These are phyloP conservation scores for Marasmius oreades DNA, from an alignment of 1,284 basidiomycete genomes.

Conservation along the genomic window DNA sequence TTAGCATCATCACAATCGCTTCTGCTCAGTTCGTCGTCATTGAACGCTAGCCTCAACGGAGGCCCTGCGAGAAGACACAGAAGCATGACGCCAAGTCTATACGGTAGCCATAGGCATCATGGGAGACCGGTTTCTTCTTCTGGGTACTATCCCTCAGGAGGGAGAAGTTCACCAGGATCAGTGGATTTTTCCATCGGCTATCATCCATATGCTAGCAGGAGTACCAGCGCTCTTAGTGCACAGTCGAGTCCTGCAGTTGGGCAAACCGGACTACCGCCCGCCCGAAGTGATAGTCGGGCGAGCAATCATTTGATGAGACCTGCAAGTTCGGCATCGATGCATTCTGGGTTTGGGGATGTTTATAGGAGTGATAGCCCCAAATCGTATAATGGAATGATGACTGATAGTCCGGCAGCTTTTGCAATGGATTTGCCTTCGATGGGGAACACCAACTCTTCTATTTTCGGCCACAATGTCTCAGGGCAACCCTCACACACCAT, in stretches of 20 bases:
- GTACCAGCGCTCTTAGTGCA: conserved; percentile 6
- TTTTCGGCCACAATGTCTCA: conserved; percentile 13
- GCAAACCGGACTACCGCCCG: conserved; percentile 14
- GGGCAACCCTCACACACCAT: background rate
- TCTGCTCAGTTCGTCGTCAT: conserved; percentile 3
- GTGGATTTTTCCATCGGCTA: conserved; percentile 1
- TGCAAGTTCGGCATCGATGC: conserved; percentile 11
- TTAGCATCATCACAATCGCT: background rate
- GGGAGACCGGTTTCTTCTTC: conserved; percentile 4
- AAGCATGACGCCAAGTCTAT: conserved; percentile 3
- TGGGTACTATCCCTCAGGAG: background rate
- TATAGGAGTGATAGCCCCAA: conserved; percentile 34
- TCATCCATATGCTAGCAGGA: conserved; percentile 12
- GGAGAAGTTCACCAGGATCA: background rate
- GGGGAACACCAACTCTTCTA: conserved; percentile 16
- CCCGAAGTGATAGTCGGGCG: background rate
- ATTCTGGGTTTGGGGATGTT: conserved; percentile 20
- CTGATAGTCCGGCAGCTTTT: conserved; percentile 34
- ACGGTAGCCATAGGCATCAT: background rate
- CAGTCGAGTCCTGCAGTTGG: conserved; percentile 12
- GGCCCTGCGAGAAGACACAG: conserved; percentile 7
- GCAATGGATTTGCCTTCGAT: conserved; percentile 32
- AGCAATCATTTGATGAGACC: conserved; percentile 2
- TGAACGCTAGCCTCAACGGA: conserved; percentile 47
- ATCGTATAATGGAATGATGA: conserved; percentile 22